Base-by-base conservation (phyloP, 2,329 filamentous ascomycete genomes). In the Capronia epimyces region DNA sequence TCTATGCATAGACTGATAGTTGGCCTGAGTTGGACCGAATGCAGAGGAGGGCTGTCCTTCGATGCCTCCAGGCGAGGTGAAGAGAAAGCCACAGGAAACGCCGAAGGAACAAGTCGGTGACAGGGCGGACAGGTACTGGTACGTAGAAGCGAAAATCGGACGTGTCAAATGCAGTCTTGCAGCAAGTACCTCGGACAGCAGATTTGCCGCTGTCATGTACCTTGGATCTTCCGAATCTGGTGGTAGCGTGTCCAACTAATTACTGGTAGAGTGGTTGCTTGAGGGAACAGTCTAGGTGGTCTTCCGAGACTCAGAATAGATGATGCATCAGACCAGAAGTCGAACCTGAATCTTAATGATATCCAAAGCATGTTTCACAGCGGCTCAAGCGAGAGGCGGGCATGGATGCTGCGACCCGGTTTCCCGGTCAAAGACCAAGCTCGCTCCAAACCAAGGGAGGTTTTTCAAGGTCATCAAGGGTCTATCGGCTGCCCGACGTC, bases 331-430 rank as follows among this genome's bases (percentile, higher is more conserved):
- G 41, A 42, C 50, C 6, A 21, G 31, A 43, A 31, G 37, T 49
- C 36, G 51, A 46, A 44, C 29, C 29, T 7, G 13, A 12, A 9
- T 3, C 29, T 8, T 32, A 9, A 27, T 27, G 25, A 27, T 10
- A 5, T 27, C n/a, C 13, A 12, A 12, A 32, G 7, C 29, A 32
- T 50, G 52, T 54, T 48, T 54, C 52, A 54, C 52, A 51, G 34
- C 3, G 43, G 42, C 36, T 42, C 42, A 39, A 46, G 32, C 32
- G 42, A 32, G 39, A 42, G 15, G 42, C 18, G 20, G 40, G 42
- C 31, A 32, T 24, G 8, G 16, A 4, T 20, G 20, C 36, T 37
- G 37, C 29, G 24, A 47, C 40, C 43, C 49, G 37, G 31, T 15
- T 12, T 36, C 36, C 13, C 31, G 36, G 49, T 20, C 18, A 36